phyloP scores from a whole-genome alignment of 208 protist genomes.

The Leishmania lainsoni region DNA sequence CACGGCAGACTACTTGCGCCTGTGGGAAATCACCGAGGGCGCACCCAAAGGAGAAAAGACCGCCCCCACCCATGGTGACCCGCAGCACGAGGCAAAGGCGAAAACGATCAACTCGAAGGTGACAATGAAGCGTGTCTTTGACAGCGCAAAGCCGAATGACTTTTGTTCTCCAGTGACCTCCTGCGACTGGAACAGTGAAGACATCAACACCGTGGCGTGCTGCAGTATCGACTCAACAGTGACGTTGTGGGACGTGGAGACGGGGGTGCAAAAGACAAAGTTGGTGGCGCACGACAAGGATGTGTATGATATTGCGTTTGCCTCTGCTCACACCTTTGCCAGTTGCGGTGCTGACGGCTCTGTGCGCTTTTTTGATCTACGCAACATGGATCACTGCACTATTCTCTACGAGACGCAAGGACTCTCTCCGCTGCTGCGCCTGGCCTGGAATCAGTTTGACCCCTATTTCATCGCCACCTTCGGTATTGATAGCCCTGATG shows the following conservation, averaged over 20 bases:
- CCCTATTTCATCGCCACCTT: slow-evolving; percentile 97
- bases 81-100: slow-evolving; percentile 20
- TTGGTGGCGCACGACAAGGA: slow-evolving; percentile 99
- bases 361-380: slow-evolving; percentile 97
- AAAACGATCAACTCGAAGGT: slow-evolving; percentile 61
- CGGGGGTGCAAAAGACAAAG: slow-evolving; percentile 90
- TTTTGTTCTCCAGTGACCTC: slow-evolving; percentile 99
- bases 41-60: slow-evolving; percentile 24
- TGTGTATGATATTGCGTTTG: slow-evolving; percentile 99
- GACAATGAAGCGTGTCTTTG: slow-evolving; percentile 93
- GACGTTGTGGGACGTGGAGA: slow-evolving; percentile 98
- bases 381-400: slow-evolving; percentile 97
- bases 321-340: slow-evolving; percentile 94
- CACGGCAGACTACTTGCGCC: slow-evolving; percentile 97
- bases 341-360: slow-evolving; percentile 98
- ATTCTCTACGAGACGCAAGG: slow-evolving; percentile 97
- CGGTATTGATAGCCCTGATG: slow-evolving; percentile 92
- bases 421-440: slow-evolving; percentile 92
- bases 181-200: slow-evolving; percentile 99
- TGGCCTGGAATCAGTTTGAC: slow-evolving; percentile 98
- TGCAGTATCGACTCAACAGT: slow-evolving; percentile 99
- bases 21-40: slow-evolving; percentile 94
- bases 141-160: slow-evolving; percentile 89
- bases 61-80: slow-evolving; percentile 5
- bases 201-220: slow-evolving; percentile 96